A percentile compares a stretch with the other conserved stretches of the same genome.
These are phyloP conservation scores for Boletus coccyginus DNA, from an alignment of 768 basidiomycete species.

Conservation along the genomic window DNA sequence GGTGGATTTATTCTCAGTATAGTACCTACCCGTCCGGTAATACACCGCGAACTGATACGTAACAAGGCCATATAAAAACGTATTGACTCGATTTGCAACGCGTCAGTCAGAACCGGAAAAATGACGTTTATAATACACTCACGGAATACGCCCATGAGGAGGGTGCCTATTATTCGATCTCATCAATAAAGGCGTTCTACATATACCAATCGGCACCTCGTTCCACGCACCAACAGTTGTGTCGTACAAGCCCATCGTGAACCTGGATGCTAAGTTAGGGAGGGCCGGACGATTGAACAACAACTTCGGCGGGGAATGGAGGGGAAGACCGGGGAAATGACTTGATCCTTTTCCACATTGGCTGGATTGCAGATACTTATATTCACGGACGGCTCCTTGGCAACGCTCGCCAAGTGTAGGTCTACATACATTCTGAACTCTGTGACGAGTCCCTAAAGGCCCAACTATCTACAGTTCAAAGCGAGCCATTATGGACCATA, in stretches of 20 bases:
- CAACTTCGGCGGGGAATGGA: too few relatives aligned
- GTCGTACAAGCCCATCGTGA: slow-evolving; percentile 4
- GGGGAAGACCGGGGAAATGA: too few relatives aligned
- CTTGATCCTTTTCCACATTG: too few relatives aligned
- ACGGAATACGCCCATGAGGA: slow-evolving; percentile 20
- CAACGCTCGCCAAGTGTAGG: too few relatives aligned
- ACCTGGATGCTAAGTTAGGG: not conserved
- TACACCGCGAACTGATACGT: slow-evolving; percentile 42
- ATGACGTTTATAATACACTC: not conserved
- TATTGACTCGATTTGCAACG: slow-evolving; percentile 14
- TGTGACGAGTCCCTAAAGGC: too few relatives aligned
- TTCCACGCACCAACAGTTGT: slow-evolving; percentile 6
- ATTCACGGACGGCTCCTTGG: too few relatives aligned
- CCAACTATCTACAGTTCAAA: too few relatives aligned
- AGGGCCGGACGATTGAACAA: too few relatives aligned
- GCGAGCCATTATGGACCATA: too few relatives aligned
- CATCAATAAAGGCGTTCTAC: not conserved
- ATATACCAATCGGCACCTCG: not conserved
- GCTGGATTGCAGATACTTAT: too few relatives aligned
- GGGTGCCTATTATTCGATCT: slow-evolving; percentile 8
- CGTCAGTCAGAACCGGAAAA: not conserved
- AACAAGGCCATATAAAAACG: slow-evolving; percentile 41
- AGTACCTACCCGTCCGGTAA: slow-evolving; percentile 21
- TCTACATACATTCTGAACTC: too few relatives aligned
- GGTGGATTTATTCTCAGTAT: not conserved